A percentile compares a stretch with the other conserved stretches of the same genome.
phyloP scores from a whole-genome alignment of 257 asterid genomes.

The Phtheirospermum japonicum region DNA sequence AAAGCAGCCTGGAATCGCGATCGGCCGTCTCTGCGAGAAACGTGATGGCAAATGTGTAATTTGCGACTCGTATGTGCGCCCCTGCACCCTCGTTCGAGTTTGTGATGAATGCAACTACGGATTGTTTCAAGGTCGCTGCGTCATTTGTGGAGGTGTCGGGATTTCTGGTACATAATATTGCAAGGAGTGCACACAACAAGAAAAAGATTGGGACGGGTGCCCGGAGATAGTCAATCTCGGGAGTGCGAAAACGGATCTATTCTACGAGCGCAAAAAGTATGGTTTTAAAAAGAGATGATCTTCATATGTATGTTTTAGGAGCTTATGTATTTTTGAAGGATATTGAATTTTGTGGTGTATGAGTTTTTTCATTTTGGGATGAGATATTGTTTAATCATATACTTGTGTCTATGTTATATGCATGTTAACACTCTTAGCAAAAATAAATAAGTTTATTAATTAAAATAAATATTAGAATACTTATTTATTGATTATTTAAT shows the following conservation, averaged over 20 bases:
- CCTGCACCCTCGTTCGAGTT: constrained; percentile 82
- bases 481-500: too few relatives aligned
- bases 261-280: too few relatives aligned
- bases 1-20: too few relatives aligned
- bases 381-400: neutral
- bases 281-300: constrained; percentile 76
- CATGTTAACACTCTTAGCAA: too few relatives aligned
- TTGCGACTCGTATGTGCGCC: constrained; percentile 90
- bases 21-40: too few relatives aligned
- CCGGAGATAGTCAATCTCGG: constrained; percentile 85
- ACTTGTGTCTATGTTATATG: too few relatives aligned
- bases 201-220: constrained; percentile 82
- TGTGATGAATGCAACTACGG: constrained; percentile 93
- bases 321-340: neutral
- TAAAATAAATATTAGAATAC: too few relatives aligned
- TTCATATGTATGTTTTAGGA: neutral
- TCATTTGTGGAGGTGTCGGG: too few relatives aligned
- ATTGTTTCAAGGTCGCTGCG: constrained; percentile 84
- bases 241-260: constrained; percentile 78
- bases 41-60: too few relatives aligned
- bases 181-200: constrained; percentile 89
- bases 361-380: constrained; percentile 5
- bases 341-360: constrained; percentile 10
- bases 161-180: constrained; percentile 86
- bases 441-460: too few relatives aligned